These are phyloP conservation scores for Haematococcus lacustris DNA, from an alignment of 139 green algal species.

Conservation along the genomic window DNA sequence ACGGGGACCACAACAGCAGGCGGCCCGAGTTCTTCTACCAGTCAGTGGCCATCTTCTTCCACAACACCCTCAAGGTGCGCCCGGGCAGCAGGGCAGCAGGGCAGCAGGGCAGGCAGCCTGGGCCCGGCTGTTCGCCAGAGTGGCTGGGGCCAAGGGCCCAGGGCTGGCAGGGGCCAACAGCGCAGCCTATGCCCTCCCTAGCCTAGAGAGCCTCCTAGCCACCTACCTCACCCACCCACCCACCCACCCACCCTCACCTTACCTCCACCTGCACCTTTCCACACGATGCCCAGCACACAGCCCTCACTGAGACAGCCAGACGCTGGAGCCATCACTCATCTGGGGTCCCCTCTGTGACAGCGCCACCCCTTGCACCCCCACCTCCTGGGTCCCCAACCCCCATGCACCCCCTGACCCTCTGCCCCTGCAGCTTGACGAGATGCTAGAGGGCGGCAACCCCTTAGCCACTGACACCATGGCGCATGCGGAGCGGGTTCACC, in stretches of 20 bases:
- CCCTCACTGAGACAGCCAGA: background rate
- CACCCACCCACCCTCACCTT: no score
- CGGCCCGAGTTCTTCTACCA: constrained; percentile 84
- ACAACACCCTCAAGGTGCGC: constrained; percentile 56
- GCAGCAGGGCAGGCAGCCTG: constrained; percentile 26
- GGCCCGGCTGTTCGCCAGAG: background rate
- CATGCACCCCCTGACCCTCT: background rate
- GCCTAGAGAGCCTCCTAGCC: no score
- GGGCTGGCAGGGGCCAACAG: background rate
- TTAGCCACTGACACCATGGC: constrained; percentile 2
- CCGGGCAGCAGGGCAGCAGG: background rate
- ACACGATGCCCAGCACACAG: background rate
- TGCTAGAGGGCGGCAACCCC: constrained; percentile 26
- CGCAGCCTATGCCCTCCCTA: background rate
- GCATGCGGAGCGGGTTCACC: no score
- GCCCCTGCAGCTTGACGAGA: constrained; percentile 27
- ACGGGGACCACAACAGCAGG: constrained; percentile 89
- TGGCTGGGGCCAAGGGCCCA: background rate
- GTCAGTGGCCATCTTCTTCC: constrained; percentile 77
- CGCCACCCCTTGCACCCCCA: background rate
- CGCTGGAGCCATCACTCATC: background rate
- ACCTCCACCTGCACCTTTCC: no score
- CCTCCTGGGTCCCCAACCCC: background rate
- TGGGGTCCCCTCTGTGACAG: background rate
- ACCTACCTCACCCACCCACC: no score